Conservation (phyloP, 2,329 filamentous ascomycete species). For the Paecilomyces formosus region DNA sequence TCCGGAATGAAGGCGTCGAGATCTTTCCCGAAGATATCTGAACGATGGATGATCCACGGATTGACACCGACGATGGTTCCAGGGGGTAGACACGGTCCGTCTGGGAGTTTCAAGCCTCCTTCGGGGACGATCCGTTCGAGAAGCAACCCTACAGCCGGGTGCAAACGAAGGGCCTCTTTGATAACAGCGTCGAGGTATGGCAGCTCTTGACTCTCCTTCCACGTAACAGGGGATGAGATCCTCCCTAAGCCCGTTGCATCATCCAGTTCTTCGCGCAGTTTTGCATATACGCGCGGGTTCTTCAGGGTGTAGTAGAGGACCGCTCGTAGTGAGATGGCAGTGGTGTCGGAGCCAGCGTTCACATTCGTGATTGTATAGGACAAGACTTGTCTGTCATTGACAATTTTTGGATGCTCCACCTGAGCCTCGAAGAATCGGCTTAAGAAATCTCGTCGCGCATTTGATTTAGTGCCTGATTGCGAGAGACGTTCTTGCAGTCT, state of each 20-base stretch:
- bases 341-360: constrained; percentile 28
- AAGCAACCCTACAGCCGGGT: constrained; percentile 15
- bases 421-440: constrained; percentile 9
- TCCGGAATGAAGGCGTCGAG: constrained; percentile 14
- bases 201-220: constrained; percentile 18
- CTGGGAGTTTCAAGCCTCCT: constrained; percentile 13
- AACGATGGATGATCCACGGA: constrained; percentile 23
- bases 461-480: constrained; percentile 1
- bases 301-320: constrained; percentile 26
- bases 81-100: constrained; percentile 12
- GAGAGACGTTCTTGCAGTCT: constrained; percentile 13
- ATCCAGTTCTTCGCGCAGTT: constrained; percentile 38
- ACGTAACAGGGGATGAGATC: constrained; percentile 10
- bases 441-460: constrained; percentile 8
- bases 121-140: constrained; percentile 17
- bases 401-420: constrained; percentile 4
- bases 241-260: constrained; percentile 24
- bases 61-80: constrained; percentile 26
- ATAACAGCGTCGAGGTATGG: constrained; percentile 23
- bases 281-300: constrained; percentile 23
- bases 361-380: constrained; percentile 21
- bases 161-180: constrained; percentile 19
- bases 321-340: constrained; percentile 22
- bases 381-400: constrained; percentile 19
- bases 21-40: constrained; percentile 12